A percentile compares a stretch with the other conserved stretches of the same genome.
Evolutionary conservation across 805 yeast species (phyloP).

Genomic region (Ogataea siamensis): DNA sequence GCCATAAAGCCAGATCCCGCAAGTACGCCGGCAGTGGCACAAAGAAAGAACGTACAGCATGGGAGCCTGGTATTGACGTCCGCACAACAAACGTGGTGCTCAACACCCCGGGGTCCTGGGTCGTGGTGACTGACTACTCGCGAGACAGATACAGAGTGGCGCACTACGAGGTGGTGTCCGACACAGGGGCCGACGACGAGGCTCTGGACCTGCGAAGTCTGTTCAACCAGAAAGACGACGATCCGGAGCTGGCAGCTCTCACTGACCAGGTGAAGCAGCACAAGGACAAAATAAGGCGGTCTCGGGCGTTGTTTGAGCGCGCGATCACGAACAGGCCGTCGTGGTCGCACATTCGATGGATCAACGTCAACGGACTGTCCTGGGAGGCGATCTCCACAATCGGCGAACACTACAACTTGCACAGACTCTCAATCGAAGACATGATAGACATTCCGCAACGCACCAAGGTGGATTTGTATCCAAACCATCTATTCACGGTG

Average conservation of each 20-base stretch:
- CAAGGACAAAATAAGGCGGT: constrained; percentile 11
- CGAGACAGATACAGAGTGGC: constrained; percentile 42
- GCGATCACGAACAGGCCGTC: constrained; percentile 38
- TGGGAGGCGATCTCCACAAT: constrained; percentile 56
- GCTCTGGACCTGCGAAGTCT: constrained; percentile 9
- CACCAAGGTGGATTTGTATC: constrained; percentile 55
- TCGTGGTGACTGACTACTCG: constrained; percentile 53
- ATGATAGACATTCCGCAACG: constrained; percentile 63
- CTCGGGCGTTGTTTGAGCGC: constrained; percentile 31
- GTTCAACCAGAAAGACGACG: constrained; percentile 10
- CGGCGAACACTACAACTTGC: constrained; percentile 44
- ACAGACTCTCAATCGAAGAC: constrained; percentile 58
- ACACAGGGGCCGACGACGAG: constrained; percentile 23
- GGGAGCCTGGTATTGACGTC: constrained; percentile 62
- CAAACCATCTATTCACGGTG: constrained; percentile 51
- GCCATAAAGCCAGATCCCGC: constrained; percentile 20
- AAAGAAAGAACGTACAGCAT: constrained; percentile 43
- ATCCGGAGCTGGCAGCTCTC: constrained; percentile 11
- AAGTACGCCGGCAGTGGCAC: constrained; percentile 38
- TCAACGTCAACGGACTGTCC: constrained; percentile 58
- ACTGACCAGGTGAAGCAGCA: constrained; percentile 13
- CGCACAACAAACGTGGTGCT: constrained; percentile 49
- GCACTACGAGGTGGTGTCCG: constrained; percentile 39
- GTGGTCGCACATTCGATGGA: constrained; percentile 55
- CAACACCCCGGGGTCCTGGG: constrained; percentile 50